Evolutionary conservation across 2,329 filamentous ascomycete genomes (phyloP).

Genomic region (Phyllosticta paracitricarpa): DNA sequence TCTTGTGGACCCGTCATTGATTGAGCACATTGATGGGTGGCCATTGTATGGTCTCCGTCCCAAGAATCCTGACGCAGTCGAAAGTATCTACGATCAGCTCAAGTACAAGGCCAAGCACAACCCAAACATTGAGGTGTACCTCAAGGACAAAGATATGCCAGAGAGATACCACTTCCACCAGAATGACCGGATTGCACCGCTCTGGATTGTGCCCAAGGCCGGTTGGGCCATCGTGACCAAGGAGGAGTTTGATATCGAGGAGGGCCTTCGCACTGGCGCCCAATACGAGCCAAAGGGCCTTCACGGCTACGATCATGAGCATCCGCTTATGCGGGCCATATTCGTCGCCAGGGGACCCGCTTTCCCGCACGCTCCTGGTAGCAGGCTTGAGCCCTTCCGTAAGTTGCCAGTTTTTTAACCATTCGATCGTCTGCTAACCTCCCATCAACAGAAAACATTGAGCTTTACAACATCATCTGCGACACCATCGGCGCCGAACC

Average conservation of each 20-base stretch:
- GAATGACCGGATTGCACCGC: conserved; percentile 80
- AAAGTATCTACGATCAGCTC: conserved; percentile 53
- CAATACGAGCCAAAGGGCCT: conserved; percentile 74
- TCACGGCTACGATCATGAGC: conserved; percentile 90
- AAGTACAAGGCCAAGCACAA: conserved; percentile 47
- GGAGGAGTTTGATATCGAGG: conserved; percentile 64
- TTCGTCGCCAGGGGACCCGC: conserved; percentile 88
- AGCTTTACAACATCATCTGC: conserved; percentile 91
- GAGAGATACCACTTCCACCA: conserved; percentile 82
- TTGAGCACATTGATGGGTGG: conserved; percentile 88
- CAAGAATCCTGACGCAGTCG: conserved; percentile 56
- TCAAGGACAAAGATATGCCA: conserved; percentile 81
- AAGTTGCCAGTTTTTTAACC: conserved; percentile 34
- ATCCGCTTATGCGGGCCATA: conserved; percentile 92
- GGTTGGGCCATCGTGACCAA: conserved; percentile 87
- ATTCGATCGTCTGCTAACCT: neutral
- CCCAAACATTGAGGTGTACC: conserved; percentile 74
- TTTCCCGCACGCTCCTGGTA: conserved; percentile 78
- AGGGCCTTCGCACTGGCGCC: conserved; percentile 52
- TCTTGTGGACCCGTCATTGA: conserved; percentile 63
- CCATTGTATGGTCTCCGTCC: conserved; percentile 82
- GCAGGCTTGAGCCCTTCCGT: conserved; percentile 72
- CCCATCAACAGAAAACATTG: conserved; percentile 64
- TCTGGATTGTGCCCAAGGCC: conserved; percentile 88
- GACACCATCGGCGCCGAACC: conserved; percentile 70